Evolutionary conservation across 208 protist species (phyloP).

Genomic region (Leishmania guyanensis): DNA sequence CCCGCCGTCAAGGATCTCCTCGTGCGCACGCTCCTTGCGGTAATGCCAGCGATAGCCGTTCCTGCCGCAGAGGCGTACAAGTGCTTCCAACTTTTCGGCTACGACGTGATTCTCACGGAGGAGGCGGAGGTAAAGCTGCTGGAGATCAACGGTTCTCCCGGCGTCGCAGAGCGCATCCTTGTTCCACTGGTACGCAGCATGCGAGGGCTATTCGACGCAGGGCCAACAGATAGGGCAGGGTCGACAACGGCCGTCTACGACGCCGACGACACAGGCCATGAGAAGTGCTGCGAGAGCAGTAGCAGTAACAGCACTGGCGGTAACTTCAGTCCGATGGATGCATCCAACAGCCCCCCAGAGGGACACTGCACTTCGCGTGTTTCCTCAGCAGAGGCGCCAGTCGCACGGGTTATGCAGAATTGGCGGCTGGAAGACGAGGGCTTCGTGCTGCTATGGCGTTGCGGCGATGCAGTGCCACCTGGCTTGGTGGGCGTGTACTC

Average conservation of each 20-base stretch:
- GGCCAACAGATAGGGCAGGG: background rate
- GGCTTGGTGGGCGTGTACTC: conserved; percentile 30
- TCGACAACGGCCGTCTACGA: background rate
- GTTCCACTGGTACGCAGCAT: conserved; percentile 53
- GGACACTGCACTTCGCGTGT: background rate
- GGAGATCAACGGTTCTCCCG: conserved; percentile 92
- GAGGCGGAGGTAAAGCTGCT: conserved; percentile 71
- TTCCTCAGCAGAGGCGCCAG: conserved; percentile 1
- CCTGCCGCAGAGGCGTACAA: conserved; percentile 55
- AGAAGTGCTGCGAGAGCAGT: conserved; percentile 1
- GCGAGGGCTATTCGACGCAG: conserved; percentile 40
- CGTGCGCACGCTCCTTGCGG: conserved; percentile 66
- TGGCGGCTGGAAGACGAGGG: conserved; percentile 61
- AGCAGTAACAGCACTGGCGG: conserved; percentile 1
- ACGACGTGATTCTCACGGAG: conserved; percentile 87
- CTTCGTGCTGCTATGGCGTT: conserved; percentile 76
- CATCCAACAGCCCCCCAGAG: background rate
- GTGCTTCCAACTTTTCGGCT: conserved; percentile 92
- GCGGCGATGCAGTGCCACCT: conserved; percentile 57
- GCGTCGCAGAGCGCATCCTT: conserved; percentile 73
- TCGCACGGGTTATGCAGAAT: conserved; percentile 11
- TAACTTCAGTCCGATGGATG: background rate
- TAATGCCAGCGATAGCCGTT: conserved; percentile 55
- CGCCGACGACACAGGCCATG: conserved; percentile 1
- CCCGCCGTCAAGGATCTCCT: conserved; percentile 75